These are phyloP conservation scores for Aspergillus indologenus DNA, from an alignment of 495 filamentous ascomycete species.

Conservation along the genomic window DNA sequence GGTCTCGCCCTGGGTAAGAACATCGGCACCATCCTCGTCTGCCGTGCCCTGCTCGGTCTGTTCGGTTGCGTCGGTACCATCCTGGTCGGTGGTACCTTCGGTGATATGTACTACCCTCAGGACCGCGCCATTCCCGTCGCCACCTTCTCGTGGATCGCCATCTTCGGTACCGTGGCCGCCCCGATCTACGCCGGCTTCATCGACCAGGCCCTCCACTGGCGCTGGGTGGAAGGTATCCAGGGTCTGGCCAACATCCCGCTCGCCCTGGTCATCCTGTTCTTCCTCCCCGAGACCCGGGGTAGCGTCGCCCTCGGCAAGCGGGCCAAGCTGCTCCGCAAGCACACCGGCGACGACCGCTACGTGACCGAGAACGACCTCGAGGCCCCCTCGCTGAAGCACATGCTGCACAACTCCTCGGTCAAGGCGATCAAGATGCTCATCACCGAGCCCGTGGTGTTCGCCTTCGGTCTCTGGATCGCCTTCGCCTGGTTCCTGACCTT, in stretches of 20 bases:
- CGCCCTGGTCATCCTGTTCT: conserved; percentile 46
- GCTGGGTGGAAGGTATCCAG: conserved; percentile 81
- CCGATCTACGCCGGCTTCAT: conserved; percentile 75
- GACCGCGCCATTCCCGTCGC: conserved; percentile 80
- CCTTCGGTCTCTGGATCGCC: conserved; percentile 70
- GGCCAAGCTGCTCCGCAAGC: conserved; percentile 53
- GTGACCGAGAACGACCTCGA: conserved; percentile 62
- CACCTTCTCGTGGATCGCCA: conserved; percentile 69
- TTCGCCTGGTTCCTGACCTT: conserved; percentile 72
- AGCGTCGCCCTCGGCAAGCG: conserved; percentile 52
- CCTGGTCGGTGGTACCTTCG: conserved; percentile 70
- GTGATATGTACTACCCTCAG: conserved; percentile 69
- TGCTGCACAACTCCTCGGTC: conserved; percentile 40
- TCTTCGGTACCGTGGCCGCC: conserved; percentile 67
- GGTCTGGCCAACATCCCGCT: conserved; percentile 66
- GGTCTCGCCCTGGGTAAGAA: conserved; percentile 52
- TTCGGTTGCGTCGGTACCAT: conserved; percentile 77
- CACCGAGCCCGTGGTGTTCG: conserved; percentile 69
- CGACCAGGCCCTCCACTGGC: conserved; percentile 65
- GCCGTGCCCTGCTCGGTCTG: conserved; percentile 68
- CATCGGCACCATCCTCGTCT: conserved; percentile 66
- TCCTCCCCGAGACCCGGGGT: conserved; percentile 73
- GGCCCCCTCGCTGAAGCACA: conserved; percentile 35
- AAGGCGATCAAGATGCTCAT: conserved; percentile 68
- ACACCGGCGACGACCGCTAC: conserved; percentile 63